Percentiles rank a stretch among this genome's conserved stretches.
Conservation (phyloP, 2,329 filamentous ascomycete species). For the Erysiphe pulchra region DNA sequence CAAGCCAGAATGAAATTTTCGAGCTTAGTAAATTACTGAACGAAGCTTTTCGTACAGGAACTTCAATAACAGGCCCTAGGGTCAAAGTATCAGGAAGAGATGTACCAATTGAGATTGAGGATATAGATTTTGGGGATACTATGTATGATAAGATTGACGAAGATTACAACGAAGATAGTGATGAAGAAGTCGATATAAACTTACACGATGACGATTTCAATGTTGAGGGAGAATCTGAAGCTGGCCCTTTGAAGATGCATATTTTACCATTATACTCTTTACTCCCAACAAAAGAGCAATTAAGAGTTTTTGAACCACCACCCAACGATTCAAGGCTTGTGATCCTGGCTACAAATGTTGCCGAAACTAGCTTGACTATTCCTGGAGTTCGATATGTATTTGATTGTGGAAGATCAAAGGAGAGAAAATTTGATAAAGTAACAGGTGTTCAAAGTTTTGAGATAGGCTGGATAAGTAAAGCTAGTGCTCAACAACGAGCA, state of each 20-base stretch:
- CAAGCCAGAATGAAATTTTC: slow-evolving; percentile 75
- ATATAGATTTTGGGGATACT: slow-evolving; percentile 55
- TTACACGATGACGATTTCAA: slow-evolving; percentile 22
- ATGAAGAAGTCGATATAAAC: slow-evolving; percentile 35
- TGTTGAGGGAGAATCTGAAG: slow-evolving; percentile 37
- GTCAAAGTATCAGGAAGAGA: slow-evolving; percentile 56
- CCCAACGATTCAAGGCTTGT: slow-evolving; percentile 67
- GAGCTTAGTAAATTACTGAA: slow-evolving; percentile 60
- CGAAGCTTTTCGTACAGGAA: slow-evolving; percentile 25
- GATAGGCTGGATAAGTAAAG: slow-evolving; percentile 92
- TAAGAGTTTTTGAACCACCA: slow-evolving; percentile 65
- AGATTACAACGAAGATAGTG: slow-evolving; percentile 29
- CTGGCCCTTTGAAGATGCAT: slow-evolving; percentile 49
- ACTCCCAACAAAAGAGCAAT: slow-evolving; percentile 69
- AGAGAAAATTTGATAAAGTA: slow-evolving; percentile 63
- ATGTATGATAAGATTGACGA: slow-evolving; percentile 27
- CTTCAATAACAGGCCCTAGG: slow-evolving; percentile 29
- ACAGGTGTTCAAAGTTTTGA: slow-evolving; percentile 92
- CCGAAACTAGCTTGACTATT: slow-evolving; percentile 91
- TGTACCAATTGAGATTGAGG: slow-evolving; percentile 58
- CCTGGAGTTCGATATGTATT: slow-evolving; percentile 90
- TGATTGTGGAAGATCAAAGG: slow-evolving; percentile 77
- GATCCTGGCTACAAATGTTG: slow-evolving; percentile 84
- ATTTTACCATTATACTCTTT: slow-evolving; percentile 87
- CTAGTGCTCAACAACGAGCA: slow-evolving; percentile 71